These are phyloP conservation scores for Sporothrix globosa DNA, from an alignment of 2,329 filamentous ascomycete genomes.

Conservation along the genomic window DNA sequence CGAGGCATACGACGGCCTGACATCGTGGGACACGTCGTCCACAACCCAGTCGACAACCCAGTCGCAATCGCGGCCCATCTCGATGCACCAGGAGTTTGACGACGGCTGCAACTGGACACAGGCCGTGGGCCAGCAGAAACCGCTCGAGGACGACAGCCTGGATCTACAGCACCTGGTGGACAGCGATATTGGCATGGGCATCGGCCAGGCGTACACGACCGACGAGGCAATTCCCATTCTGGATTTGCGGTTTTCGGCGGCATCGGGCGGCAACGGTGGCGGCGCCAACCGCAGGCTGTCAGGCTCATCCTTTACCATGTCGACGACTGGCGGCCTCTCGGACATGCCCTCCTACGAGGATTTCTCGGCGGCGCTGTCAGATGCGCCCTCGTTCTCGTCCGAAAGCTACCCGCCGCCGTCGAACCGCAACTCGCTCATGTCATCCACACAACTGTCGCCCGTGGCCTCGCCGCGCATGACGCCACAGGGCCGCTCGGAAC, in stretches of 20 bases:
- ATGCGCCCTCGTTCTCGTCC: conserved; percentile 67
- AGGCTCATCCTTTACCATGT: conserved; percentile 74
- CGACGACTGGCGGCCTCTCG: conserved; percentile 65
- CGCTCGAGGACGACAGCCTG: conserved; percentile 56
- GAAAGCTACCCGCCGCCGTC: conserved; percentile 66
- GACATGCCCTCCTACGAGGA: conserved; percentile 74
- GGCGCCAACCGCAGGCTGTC: conserved; percentile 66
- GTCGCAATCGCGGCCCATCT: conserved; percentile 56
- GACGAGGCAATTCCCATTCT: conserved; percentile 67
- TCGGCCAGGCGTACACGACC: conserved; percentile 64
- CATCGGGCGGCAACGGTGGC: conserved; percentile 44
- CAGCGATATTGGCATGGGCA: conserved; percentile 60
- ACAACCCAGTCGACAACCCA: conserved; percentile 47
- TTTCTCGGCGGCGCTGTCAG: conserved; percentile 66
- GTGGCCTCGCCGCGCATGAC: conserved; percentile 71
- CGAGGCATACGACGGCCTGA: conserved; percentile 56
- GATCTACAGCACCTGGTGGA: conserved; percentile 58
- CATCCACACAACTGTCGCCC: conserved; percentile 71
- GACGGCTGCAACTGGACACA: conserved; percentile 52
- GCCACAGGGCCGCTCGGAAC: conserved; percentile 62
- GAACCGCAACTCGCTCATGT: conserved; percentile 71
- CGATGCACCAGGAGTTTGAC: conserved; percentile 63
- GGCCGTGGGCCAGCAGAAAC: conserved; percentile 51
- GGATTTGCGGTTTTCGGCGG: conserved; percentile 57
- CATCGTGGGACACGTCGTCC: conserved; percentile 61